Base-by-base conservation (phyloP, 805 yeast genomes). In the Scheffersomyces amazonensis region DNA sequence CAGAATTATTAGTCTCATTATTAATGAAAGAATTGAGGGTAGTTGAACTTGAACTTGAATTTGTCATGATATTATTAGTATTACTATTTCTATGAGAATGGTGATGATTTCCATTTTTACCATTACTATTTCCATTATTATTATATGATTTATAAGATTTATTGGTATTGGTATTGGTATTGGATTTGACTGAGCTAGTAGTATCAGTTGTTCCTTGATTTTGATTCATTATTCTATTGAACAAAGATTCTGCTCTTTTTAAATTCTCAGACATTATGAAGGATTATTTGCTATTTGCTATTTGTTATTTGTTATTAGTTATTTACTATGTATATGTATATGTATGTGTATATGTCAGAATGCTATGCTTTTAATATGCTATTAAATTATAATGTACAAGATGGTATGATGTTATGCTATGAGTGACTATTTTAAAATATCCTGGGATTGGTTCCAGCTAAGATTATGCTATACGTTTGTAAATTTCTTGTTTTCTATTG, bases 181-280 rank as follows among this genome's bases (percentile, higher is more conserved):
- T 32, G 9, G 31, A 16, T 6, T 21, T 30, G n/a, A 27, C 15
- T 7, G 31, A 16, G 12, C 29, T 13, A 15, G 34, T 12, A 8
- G 25, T n/a, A n/a, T 29, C 21, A 5, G 22, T 3, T 23, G 47
- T n/a, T n/a, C n/a, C n/a, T n/a, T n/a, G 40, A 31, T 56, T 62
- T 35, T 58, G 73, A 50, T 68, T 69, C 71, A 69, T 68, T 46
- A 69, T 69, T 46, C 75, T 51, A 50, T 69, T 69, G 56, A 69
- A 69, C 38, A 69, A 57, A 36, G 71, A 65, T 48, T 69, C 75
- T 30, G 75, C 75, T 50, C 73, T 58, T 46, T 67, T 68, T 49
- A 69, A 62, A 52, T 68, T 69, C 40, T 69, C 75, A 12, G 73
- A 65, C 75, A 69, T 69, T 44, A 17, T 48, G 38, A 7, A 30